These are phyloP conservation scores for Chytriomyces sp. DNA, from an alignment of 192 early-diverging fungal species.

Conservation along the genomic window DNA sequence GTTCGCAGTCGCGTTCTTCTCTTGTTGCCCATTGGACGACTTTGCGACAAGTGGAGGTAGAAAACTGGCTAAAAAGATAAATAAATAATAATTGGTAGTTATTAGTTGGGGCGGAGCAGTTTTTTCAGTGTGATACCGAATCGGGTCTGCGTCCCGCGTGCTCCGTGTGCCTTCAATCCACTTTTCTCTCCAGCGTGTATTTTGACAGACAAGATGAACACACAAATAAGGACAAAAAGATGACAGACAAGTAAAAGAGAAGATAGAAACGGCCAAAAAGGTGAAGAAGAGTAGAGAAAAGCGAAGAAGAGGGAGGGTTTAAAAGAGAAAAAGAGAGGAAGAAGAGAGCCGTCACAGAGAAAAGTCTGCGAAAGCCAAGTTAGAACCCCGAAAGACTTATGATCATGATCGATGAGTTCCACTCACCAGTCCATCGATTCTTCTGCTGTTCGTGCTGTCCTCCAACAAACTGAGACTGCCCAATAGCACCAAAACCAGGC, in stretches of 20 bases:
- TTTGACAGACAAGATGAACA: not conserved
- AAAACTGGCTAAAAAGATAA: too few species aligned
- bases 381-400: not conserved
- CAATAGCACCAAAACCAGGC: conserved; percentile 27
- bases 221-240: not conserved
- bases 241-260: not conserved
- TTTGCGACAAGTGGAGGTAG: too few species aligned
- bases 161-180: too few species aligned
- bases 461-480: conserved; percentile 2
- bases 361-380: not conserved
- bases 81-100: too few species aligned
- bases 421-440: not conserved
- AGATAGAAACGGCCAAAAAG: not conserved
- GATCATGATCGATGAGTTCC: not conserved
- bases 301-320: not conserved
- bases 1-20: too few species aligned
- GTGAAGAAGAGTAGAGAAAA: not conserved
- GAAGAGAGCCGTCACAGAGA: not conserved
- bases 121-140: too few species aligned
- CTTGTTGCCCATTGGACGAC: too few species aligned
- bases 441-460: not conserved
- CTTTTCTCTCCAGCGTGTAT: too few species aligned
- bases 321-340: conserved; percentile 1
- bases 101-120: too few species aligned
- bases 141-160: too few species aligned